phyloP scores from a whole-genome alignment of 1,139 yeast genomes.

The Yamadazyma mexicana region DNA sequence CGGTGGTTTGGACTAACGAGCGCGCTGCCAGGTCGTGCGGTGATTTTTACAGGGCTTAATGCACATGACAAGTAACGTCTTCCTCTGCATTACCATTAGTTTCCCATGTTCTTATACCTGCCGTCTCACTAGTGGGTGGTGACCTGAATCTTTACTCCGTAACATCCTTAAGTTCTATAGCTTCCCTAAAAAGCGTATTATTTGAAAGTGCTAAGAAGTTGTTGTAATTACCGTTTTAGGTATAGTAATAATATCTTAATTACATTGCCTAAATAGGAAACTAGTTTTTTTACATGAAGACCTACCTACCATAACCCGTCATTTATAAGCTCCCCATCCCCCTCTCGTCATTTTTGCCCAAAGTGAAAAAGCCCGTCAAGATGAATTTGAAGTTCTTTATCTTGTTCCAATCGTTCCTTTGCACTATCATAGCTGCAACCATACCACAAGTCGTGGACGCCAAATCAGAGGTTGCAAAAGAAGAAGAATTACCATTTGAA shows the following conservation, averaged over 20 bases:
- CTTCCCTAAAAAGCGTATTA: too few relatives aligned
- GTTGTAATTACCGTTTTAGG: slow-evolving; percentile 4
- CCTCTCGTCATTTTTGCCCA: background rate
- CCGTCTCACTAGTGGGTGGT: too few relatives aligned
- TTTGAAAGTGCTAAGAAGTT: background rate
- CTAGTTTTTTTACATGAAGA: too few relatives aligned
- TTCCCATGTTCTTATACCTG: too few relatives aligned
- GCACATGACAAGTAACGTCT: too few relatives aligned
- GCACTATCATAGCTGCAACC: background rate
- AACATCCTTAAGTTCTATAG: too few relatives aligned
- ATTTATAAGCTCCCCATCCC: slow-evolving; percentile 1
- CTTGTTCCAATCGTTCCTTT: slow-evolving; percentile 1
- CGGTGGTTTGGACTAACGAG: too few relatives aligned
- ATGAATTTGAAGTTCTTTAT: background rate
- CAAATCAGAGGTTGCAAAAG: background rate
- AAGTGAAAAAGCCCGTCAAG: background rate
- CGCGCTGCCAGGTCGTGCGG: too few relatives aligned
- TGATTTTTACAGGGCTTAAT: too few relatives aligned
- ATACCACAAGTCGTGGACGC: background rate
- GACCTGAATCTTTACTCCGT: too few relatives aligned
- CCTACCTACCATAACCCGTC: too few relatives aligned
- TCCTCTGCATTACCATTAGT: too few relatives aligned
- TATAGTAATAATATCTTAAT: slow-evolving; percentile 5
- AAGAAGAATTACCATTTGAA: background rate
- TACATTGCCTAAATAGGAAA: slow-evolving; percentile 17